phyloP scores from a whole-genome alignment of 371 early-diverging fungal genomes.

The Lichtheimia corymbifera region DNA sequence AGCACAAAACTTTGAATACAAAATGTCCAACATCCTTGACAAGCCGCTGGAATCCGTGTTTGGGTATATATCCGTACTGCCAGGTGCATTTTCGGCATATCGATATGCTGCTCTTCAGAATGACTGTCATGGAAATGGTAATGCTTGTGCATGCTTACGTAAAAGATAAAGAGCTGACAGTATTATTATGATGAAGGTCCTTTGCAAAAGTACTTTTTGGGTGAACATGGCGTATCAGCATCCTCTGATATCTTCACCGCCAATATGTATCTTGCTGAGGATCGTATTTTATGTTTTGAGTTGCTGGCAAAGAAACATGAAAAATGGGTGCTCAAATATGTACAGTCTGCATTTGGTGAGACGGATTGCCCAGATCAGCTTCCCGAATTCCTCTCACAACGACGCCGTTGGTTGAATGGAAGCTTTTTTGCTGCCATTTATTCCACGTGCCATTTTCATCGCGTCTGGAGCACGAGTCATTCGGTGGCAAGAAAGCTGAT shows the following conservation, averaged over 20 bases:
- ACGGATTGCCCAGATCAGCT: constrained; percentile 83
- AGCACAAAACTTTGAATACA: constrained; percentile 94
- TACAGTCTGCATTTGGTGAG: constrained; percentile 72
- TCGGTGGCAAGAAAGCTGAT: constrained; percentile 60
- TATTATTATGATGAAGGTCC: constrained; percentile 44
- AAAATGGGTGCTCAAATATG: constrained; percentile 70
- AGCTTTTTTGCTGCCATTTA: constrained; percentile 74
- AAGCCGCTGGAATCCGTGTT: constrained; percentile 87
- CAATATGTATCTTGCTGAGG: constrained; percentile 84
- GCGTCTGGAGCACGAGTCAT: constrained; percentile 67
- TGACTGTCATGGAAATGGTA: constrained; percentile 48
- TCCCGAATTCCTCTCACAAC: constrained; percentile 85
- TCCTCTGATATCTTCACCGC: constrained; percentile 59
- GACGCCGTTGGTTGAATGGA: constrained; percentile 91
- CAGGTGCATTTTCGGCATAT: constrained; percentile 89
- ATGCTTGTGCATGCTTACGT: not conserved
- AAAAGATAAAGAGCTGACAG: not conserved
- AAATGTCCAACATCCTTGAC: constrained; percentile 88
- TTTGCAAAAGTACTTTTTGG: constrained; percentile 76
- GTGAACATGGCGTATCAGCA: constrained; percentile 50
- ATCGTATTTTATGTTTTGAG: constrained; percentile 88
- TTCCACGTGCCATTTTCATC: constrained; percentile 53
- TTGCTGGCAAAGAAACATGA: constrained; percentile 72
- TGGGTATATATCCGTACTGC: constrained; percentile 85
- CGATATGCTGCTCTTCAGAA: constrained; percentile 78